Evolutionary conservation across 2,329 filamentous ascomycete genomes (phyloP).

Genomic region (Colletotrichum acutatum): DNA sequence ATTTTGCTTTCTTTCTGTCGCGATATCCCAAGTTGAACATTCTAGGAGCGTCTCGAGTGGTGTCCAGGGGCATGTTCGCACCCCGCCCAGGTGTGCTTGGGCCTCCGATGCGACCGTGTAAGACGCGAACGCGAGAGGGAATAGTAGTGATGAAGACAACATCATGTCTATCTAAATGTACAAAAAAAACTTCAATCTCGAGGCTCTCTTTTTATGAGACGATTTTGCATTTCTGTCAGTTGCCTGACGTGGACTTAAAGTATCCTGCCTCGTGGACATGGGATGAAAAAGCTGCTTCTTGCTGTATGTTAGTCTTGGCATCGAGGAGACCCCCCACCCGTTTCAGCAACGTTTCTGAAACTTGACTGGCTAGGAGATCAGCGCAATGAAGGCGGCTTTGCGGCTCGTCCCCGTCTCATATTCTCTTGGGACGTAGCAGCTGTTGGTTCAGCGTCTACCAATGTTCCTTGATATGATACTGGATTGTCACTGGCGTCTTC

Average conservation of each 20-base stretch:
- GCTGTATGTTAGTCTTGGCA: conserved; percentile 2
- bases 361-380: conserved; percentile 12
- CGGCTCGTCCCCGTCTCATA: conserved; percentile 22
- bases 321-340: conserved; percentile 10
- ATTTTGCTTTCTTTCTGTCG: neutral
- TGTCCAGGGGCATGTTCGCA: conserved; percentile 12
- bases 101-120: conserved; percentile 11
- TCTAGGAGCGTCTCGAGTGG: conserved; percentile 17
- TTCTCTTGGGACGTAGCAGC: conserved; percentile 12
- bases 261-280: neutral
- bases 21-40: conserved; percentile 1
- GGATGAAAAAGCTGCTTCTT: neutral
- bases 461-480: neutral
- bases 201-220: neutral
- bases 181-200: neutral
- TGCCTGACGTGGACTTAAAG: conserved; percentile 4
- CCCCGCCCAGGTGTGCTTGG: neutral
- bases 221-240: neutral
- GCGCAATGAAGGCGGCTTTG: neutral
- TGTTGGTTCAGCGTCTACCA: neutral
- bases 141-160: neutral
- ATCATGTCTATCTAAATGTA: neutral
- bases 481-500: neutral
- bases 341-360: conserved; percentile 33
- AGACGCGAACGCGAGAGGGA: conserved; percentile 6